Base-by-base conservation (phyloP, 2,329 filamentous ascomycete genomes). In the Parasarocladium wereldwijsianum region DNA sequence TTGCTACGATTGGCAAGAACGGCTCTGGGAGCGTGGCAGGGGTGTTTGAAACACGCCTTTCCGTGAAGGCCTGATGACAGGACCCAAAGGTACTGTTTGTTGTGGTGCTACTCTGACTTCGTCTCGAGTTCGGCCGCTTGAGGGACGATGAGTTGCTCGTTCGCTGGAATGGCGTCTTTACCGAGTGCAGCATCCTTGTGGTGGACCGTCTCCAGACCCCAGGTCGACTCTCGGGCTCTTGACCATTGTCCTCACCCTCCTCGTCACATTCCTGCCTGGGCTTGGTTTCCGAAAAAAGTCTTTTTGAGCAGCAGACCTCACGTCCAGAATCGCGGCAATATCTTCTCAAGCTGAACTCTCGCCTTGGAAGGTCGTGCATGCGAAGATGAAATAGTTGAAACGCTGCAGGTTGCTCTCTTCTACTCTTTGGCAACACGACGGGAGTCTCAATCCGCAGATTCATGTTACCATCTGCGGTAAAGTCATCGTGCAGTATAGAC, bases 251-350 rank as follows among this genome's bases (percentile, higher is more conserved):
- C 10, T 30, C 28, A 6, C 23, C 27, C 16, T 22, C 27, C 20
- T 23, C 28, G 28, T 15, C 17, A 36, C 28, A 34, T 27, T 13
- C 34, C 34, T 10, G 34, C 35, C n/a, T n/a, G n/a, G n/a, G n/a
- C n/a, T n/a, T n/a, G 6, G 43, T 38, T 8, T 36, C 34, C 19
- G 43, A 37, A 17, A 43, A 40, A 46, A 75, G 80, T 37, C 80
- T 69, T 47, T 76, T 76, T 12, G 83, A 77, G 52, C 81, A 83
- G 58, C 86, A 94, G 12, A 96, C 79, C 54, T 96, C 87, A 28
- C 87, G 76, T 14, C 90, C 87, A 17, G 86, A 94, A 38, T 93
- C 81, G 33, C 90, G 75, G 52, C 83, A 90, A 54, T 98, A 96
- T 27, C 87, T 74, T 17, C 87, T 76, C 17, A 96, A 64, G 1